Evolutionary conservation across 2,329 filamentous ascomycete species (phyloP), one percentile per base, ranked within the genome.

Genomic region (Aaosphaeria pasadenensis): DNA sequence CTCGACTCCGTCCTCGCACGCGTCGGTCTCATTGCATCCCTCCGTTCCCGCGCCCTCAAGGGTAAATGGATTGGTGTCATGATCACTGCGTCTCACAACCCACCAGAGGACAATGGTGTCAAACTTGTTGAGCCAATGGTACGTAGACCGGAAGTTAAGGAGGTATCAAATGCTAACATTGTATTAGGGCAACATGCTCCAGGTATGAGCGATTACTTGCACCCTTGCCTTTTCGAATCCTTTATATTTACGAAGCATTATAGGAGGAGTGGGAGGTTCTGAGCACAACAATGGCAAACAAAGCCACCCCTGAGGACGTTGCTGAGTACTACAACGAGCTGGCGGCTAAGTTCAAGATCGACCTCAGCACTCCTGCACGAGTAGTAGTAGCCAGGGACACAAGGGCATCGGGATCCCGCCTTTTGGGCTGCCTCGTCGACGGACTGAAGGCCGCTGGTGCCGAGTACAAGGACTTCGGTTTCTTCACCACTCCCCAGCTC

Each of bases 401-500:
- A 51, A 86, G 94, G 54, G 90, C 92, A 45, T 97, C 92, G 6
- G 94, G 94, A 45, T 88, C 89, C 59, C 86, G 83, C 49, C 85
- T 99, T 29, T 88, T 91, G 30, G 78, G 82, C 36, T 88, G 91
- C 50, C 82, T 97, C 43, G 81, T 85, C 50, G 87, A 89, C 64
- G 89, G 89, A 13, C 78, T 97, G 55, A 84, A 86, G 51, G 89
- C 89, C 44, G 86, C 87, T 42, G 81, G 82, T 47, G 84, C 87
- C 46, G 83, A 89, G 51, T 86, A 83, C 66, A 84, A 84, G 64
- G 92, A 97, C 77, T 92, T 86, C 76, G 94, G 92, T 73, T 86
- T 91, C 67, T 79, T 96, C 63, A 97, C 94, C 9, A 99, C 94
- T 4, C 94, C 94, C n/a, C 94, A 97, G 75, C 81, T 99, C 49